Conservation (phyloP, 2,329 filamentous ascomycete species). For the Hypoxylon sp. region DNA sequence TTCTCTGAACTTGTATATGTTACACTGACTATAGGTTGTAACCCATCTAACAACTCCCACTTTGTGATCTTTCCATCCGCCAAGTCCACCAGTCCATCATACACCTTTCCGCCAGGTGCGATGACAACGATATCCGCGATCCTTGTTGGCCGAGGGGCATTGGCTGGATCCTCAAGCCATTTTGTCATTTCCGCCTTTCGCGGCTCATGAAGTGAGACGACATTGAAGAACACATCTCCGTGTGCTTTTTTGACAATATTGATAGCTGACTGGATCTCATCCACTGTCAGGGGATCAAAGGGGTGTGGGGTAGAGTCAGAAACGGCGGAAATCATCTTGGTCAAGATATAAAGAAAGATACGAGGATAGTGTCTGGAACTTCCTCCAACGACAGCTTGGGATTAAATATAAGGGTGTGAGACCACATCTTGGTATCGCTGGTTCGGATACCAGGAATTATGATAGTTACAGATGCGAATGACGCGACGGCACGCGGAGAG, state of each 20-base stretch:
- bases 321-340: slow-evolving; percentile 47
- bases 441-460: slow-evolving; percentile 8
- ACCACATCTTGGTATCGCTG: slow-evolving; percentile 21
- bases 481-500: slow-evolving; percentile 29
- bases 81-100: slow-evolving; percentile 85
- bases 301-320: slow-evolving; percentile 68
- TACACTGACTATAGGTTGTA: slow-evolving; percentile 80
- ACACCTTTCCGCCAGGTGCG: slow-evolving; percentile 82
- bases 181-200: slow-evolving; percentile 86
- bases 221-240: slow-evolving; percentile 84
- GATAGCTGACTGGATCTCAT: slow-evolving; percentile 82
- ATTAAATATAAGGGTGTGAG: slow-evolving; percentile 33
- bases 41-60: slow-evolving; percentile 82
- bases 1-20: neutral
- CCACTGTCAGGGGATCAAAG: slow-evolving; percentile 80
- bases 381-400: neutral
- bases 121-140: slow-evolving; percentile 89
- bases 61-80: slow-evolving; percentile 74
- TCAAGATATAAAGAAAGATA: slow-evolving; percentile 10
- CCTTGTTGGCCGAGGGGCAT: slow-evolving; percentile 74
- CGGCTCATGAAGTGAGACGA: slow-evolving; percentile 86
- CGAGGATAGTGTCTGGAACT: neutral
- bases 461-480: slow-evolving; percentile 35
- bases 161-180: slow-evolving; percentile 79
- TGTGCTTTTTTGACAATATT: slow-evolving; percentile 78